phyloP scores from a whole-genome alignment of 108 stramenopile genomes.

The Aurantiochytrium sp. region DNA sequence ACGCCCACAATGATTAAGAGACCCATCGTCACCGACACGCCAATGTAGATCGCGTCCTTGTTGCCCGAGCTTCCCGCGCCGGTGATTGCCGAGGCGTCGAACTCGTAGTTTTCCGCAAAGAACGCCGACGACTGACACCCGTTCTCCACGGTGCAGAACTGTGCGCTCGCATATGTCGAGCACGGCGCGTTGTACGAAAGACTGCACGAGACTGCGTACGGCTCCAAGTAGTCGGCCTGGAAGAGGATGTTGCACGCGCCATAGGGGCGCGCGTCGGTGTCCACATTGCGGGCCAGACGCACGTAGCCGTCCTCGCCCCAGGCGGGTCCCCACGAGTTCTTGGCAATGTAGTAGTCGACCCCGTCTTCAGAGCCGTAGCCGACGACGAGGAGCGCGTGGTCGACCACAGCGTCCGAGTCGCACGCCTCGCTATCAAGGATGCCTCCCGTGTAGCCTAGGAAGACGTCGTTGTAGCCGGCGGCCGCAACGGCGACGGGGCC shows the following conservation, averaged over 20 bases:
- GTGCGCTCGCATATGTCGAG: neutral
- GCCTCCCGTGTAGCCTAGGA: neutral
- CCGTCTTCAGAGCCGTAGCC: conserved; percentile 43
- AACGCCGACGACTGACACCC: neutral
- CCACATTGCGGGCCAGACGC: conserved; percentile 28
- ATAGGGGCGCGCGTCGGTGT: neutral
- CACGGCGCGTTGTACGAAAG: neutral
- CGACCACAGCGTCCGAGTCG: neutral
- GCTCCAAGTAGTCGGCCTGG: conserved; percentile 22
- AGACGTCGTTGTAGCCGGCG: neutral
- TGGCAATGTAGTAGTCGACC: conserved; percentile 50
- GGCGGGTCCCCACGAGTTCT: conserved; percentile 72
- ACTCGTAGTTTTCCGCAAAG: neutral
- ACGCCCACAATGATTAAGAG: neutral
- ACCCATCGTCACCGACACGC: neutral
- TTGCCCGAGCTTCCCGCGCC: neutral
- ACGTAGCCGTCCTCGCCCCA: conserved; percentile 73
- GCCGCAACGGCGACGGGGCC: neutral
- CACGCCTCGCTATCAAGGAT: neutral
- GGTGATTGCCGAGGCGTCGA: neutral
- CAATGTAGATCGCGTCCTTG: neutral
- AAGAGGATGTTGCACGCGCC: neutral
- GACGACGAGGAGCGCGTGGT: conserved; percentile 34
- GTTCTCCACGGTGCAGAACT: neutral
- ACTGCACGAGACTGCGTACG: neutral